Evolutionary conservation across 179 eudicot species (phyloP).

Genomic region (Silene coronaria): DNA sequence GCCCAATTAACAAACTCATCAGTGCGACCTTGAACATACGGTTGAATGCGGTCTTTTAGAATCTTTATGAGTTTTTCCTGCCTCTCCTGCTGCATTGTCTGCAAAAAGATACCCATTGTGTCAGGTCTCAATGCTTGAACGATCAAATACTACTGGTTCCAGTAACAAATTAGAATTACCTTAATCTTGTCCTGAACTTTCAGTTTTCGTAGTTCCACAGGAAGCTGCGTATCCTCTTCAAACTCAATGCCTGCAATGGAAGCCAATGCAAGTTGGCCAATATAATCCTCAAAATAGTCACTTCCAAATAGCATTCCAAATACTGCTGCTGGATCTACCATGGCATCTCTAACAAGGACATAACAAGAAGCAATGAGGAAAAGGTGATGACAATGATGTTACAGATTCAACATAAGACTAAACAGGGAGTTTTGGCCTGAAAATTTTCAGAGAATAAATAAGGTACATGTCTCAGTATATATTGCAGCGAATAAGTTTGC

Average conservation of each 20-base stretch:
- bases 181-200: conserved; percentile 71
- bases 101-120: conserved; percentile 14
- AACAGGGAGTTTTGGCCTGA: background rate
- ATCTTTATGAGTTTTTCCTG: conserved; percentile 56
- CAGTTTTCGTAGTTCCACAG: conserved; percentile 48
- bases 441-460: background rate
- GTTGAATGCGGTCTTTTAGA: conserved; percentile 61
- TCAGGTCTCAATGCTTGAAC: conserved; percentile 11
- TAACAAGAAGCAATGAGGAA: conserved; percentile 16
- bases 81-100: conserved; percentile 75
- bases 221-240: conserved; percentile 53
- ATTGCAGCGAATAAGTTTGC: background rate
- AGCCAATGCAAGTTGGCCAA: conserved; percentile 83
- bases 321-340: conserved; percentile 91
- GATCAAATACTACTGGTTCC: background rate
- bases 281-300: conserved; percentile 79
- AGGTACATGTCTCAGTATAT: background rate
- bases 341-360: conserved; percentile 50
- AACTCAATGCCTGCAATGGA: conserved; percentile 53
- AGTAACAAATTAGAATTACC: conserved; percentile 33
- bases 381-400: background rate
- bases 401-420: background rate
- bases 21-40: conserved; percentile 59
- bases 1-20: conserved; percentile 75
- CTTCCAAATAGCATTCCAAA: conserved; percentile 96